Evolutionary conservation across 306 rosid species (phyloP), one percentile per base, ranked within the genome.

Genomic region (Acacia melanoxylon): DNA sequence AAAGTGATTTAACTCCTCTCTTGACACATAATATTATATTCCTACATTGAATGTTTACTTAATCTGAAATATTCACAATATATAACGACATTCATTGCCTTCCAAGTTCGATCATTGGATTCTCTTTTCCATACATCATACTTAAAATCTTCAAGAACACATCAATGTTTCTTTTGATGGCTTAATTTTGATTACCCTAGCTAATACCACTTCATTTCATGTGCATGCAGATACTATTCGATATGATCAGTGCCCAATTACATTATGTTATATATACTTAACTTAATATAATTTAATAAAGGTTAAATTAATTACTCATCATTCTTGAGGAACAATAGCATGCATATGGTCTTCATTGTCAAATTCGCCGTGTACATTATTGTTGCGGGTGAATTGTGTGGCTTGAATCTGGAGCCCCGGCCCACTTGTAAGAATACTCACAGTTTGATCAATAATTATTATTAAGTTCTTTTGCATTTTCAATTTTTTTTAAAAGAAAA

Each of bases 51-150:
- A 51, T 51, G 2, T 16, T 51, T 51, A 51, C 58, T 51, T 51
- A 51, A 17, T 51, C 9, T 19, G 58, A 15, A 17, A 12, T 10
- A 44, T 44, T 44, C 48, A 44, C 48, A 11, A 10, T 44, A 19
- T 19, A 63, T 63, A 14, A 63, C 42, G 16, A 14, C 11, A 63
- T 29, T 7, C 19, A 63, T 40, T 1, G 49, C 45, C 7, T 74
- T 83, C 52, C 19, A 59, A 78, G 10, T 62, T 78, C 86, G 81
- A 84, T 81, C 86, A 81, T 84, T 69, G 74, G 78, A 72, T 40
- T 17, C 29, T 29, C 66, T 75, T 56, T 79, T 70, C 44, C 71
- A 19, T 49, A 37, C 41, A 37, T 42, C n/a, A 56, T 70, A n/a
- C 51, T 63, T 68, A 42, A 72, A 68, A 76, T 86, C 59, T 81